These are phyloP conservation scores for Vicia villosa DNA, from an alignment of 306 rosid genomes.

Conservation along the genomic window DNA sequence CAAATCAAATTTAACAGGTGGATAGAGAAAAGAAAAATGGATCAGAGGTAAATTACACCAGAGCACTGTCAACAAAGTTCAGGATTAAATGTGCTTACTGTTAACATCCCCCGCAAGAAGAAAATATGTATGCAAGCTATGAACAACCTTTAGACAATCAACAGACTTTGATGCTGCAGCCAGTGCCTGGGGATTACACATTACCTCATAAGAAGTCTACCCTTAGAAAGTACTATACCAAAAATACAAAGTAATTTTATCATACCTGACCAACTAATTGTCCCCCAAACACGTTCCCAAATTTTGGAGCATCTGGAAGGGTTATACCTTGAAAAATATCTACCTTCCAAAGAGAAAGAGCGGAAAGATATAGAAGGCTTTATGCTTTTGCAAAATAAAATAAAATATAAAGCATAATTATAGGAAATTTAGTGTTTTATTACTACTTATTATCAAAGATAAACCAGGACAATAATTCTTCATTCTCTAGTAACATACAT, in stretches of 20 bases:
- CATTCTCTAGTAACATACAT: slow-evolving; percentile 2
- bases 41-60: neutral
- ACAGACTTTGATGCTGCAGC: slow-evolving; percentile 98
- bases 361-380: neutral
- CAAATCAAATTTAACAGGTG: slow-evolving; percentile 17
- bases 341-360: slow-evolving; percentile 53
- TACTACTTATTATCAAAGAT: slow-evolving; percentile 25
- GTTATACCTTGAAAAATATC: slow-evolving; percentile 88
- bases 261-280: slow-evolving; percentile 89
- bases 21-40: slow-evolving; percentile 26
- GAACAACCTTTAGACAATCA: slow-evolving; percentile 82
- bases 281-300: slow-evolving; percentile 94
- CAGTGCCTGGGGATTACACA: slow-evolving; percentile 67
- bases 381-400: too few relatives aligned
- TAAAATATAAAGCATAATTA: slow-evolving; percentile 20
- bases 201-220: slow-evolving; percentile 32
- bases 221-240: slow-evolving; percentile 19
- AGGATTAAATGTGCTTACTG: slow-evolving; percentile 59
- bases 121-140: slow-evolving; percentile 88
- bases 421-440: neutral
- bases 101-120: slow-evolving; percentile 83
- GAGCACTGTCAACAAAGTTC: slow-evolving; percentile 29
- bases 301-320: slow-evolving; percentile 73
- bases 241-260: slow-evolving; percentile 34
- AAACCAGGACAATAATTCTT: slow-evolving; percentile 27